These are phyloP conservation scores for Sporisorium exsertum DNA, from an alignment of 1,284 basidiomycete species.

Conservation along the genomic window DNA sequence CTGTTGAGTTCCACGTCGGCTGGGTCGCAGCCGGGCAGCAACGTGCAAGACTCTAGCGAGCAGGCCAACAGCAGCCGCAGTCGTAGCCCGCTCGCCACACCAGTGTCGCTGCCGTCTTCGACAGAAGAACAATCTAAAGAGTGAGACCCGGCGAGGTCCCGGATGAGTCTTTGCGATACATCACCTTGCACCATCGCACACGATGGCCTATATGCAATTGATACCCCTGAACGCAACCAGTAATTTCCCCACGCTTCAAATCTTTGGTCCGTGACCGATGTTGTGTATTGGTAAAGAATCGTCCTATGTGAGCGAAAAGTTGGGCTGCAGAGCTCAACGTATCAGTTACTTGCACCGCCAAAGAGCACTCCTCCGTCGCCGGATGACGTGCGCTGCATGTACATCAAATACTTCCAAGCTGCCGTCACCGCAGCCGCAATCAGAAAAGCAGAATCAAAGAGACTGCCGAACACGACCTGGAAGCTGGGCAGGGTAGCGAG, in stretches of 20 bases:
- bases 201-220: conserved; percentile 5
- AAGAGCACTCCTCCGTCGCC: conserved; percentile 44
- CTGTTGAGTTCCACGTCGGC: conserved; percentile 23
- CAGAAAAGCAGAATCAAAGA: conserved; percentile 70
- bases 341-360: conserved; percentile 14
- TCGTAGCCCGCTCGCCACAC: conserved; percentile 14
- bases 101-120: neutral
- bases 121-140: neutral
- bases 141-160: neutral
- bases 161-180: no score
- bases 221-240: conserved; percentile 17
- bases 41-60: conserved; percentile 3
- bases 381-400: conserved; percentile 32
- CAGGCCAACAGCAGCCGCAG: neutral
- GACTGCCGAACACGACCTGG: conserved; percentile 69
- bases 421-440: conserved; percentile 62
- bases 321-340: no score
- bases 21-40: conserved; percentile 1
- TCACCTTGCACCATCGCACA: neutral
- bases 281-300: neutral
- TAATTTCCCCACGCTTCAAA: neutral
- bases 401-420: conserved; percentile 36
- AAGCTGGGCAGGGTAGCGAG: conserved; percentile 70
- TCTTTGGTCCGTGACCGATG: neutral
- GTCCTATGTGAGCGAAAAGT: neutral